These are phyloP conservation scores for Termitomyces heimii DNA, from an alignment of 768 basidiomycete species.

Conservation along the genomic window DNA sequence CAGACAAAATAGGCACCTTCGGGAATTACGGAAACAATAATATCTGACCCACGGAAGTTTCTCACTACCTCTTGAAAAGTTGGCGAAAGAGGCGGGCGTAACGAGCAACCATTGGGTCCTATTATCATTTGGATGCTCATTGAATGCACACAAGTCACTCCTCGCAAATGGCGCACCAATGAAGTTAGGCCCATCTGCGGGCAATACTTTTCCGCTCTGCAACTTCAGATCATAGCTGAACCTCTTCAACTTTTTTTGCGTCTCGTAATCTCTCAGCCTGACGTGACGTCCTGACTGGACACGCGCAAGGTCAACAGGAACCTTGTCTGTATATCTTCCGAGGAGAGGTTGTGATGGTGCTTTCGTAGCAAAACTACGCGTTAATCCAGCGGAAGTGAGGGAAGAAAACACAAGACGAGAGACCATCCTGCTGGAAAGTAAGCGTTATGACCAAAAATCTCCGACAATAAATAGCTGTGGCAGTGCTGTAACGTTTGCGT, in stretches of 20 bases:
- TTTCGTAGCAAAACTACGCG: conserved; percentile 4
- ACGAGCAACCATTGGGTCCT: conserved; percentile 7
- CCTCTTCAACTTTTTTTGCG: conserved; percentile 4
- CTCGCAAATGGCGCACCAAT: conserved; percentile 1
- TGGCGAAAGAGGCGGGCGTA: conserved; percentile 8
- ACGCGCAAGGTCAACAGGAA: conserved; percentile 5
- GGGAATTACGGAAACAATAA: conserved; percentile 8
- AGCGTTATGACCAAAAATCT: no score
- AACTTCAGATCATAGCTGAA: conserved; percentile 9
- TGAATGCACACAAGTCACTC: background rate
- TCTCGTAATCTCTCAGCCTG: conserved; percentile 8
- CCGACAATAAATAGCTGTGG: no score
- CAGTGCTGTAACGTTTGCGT: no score
- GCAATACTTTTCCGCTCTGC: background rate
- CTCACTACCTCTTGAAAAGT: conserved; percentile 10
- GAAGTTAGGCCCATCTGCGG: conserved; percentile 4
- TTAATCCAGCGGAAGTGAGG: background rate
- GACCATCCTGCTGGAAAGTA: background rate
- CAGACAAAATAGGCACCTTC: background rate
- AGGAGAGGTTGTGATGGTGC: conserved; percentile 2
- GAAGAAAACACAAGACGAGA: background rate
- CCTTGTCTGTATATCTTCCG: conserved; percentile 7
- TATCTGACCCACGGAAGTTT: conserved; percentile 7
- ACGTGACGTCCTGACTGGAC: conserved; percentile 6
- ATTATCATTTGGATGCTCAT: background rate